These are phyloP conservation scores for Geotrichum histeridarum DNA, from an alignment of 1,139 yeast species.

Conservation along the genomic window DNA sequence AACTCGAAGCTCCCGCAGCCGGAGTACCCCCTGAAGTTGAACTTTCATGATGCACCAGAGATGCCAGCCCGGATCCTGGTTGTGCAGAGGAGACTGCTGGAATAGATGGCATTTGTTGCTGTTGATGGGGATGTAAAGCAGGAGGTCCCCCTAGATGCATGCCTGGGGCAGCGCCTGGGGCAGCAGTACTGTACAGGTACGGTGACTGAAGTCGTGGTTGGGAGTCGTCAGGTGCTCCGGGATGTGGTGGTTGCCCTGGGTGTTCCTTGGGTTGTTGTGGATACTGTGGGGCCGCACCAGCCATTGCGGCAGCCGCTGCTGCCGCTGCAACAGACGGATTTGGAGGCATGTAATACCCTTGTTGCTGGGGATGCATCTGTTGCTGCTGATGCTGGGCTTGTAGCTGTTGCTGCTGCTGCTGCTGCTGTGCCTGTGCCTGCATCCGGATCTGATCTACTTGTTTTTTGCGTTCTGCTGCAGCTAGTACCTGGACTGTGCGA, in stretches of 20 bases:
- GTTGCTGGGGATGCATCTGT: conserved; percentile 7
- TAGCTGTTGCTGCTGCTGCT: conserved; percentile 18
- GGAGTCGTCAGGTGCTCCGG: not conserved
- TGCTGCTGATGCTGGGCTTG: conserved; percentile 17
- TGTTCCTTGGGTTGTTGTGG: conserved; percentile 16
- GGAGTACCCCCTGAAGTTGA: too few relatives aligned
- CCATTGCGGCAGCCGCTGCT: conserved; percentile 11
- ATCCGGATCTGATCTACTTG: conserved; percentile 27
- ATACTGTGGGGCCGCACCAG: conserved; percentile 7
- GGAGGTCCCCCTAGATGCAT: too few relatives aligned
- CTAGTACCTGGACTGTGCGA: conserved; percentile 38
- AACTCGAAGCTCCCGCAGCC: not conserved
- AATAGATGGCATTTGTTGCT: not conserved
- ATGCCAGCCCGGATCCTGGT: too few relatives aligned
- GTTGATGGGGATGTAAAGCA: not conserved
- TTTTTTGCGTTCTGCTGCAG: conserved; percentile 36
- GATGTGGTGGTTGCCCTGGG: conserved; percentile 1
- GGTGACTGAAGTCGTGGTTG: conserved; percentile 15
- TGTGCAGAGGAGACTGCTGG: too few relatives aligned
- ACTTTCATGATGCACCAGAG: too few relatives aligned
- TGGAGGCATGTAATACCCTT: conserved; percentile 16
- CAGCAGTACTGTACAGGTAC: conserved; percentile 10
- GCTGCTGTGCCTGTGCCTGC: conserved; percentile 22
- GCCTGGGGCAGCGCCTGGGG: conserved; percentile 13
- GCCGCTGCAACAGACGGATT: conserved; percentile 15